These are phyloP conservation scores for Xylariaceae sp. DNA, from an alignment of 2,329 filamentous ascomycete species.

Conservation along the genomic window DNA sequence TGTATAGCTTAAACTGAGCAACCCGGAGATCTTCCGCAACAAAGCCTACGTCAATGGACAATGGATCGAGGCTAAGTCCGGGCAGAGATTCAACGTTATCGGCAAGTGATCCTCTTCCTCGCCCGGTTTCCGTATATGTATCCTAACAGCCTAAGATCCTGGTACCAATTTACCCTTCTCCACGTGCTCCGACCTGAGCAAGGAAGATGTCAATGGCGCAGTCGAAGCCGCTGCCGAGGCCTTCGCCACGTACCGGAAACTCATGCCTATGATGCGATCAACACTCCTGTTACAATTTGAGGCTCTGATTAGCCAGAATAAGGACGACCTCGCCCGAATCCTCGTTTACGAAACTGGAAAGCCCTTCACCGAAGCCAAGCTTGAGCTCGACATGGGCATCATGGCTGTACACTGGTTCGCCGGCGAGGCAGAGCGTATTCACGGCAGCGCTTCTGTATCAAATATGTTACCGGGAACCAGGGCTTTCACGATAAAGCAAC, in stretches of 20 bases:
- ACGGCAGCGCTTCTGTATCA: conserved; percentile 57
- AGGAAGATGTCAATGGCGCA: conserved; percentile 58
- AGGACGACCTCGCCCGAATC: conserved; percentile 59
- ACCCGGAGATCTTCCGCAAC: conserved; percentile 50
- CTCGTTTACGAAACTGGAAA: conserved; percentile 61
- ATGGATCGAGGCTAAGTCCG: conserved; percentile 53
- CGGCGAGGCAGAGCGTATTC: conserved; percentile 47
- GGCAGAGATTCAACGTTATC: conserved; percentile 53
- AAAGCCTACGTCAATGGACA: conserved; percentile 51
- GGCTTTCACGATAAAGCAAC: conserved; percentile 70
- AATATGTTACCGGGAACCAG: conserved; percentile 58
- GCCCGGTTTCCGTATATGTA: neutral
- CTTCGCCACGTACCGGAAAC: conserved; percentile 56
- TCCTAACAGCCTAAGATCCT: conserved; percentile 38
- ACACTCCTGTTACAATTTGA: conserved; percentile 64
- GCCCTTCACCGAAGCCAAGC: conserved; percentile 49
- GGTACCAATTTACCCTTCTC: conserved; percentile 41
- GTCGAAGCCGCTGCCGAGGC: conserved; percentile 57
- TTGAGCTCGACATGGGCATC: conserved; percentile 53
- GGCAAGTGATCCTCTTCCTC: conserved; percentile 33
- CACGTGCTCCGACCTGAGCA: conserved; percentile 41
- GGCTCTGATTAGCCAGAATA: conserved; percentile 56
- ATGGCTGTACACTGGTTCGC: conserved; percentile 56
- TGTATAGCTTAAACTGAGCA: conserved; percentile 43
- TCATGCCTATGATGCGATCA: conserved; percentile 57